Percentiles rank a stretch among this genome's conserved stretches.
These are phyloP conservation scores for Fusarium sp. DNA, from an alignment of 2,329 filamentous ascomycete species.

Conservation along the genomic window DNA sequence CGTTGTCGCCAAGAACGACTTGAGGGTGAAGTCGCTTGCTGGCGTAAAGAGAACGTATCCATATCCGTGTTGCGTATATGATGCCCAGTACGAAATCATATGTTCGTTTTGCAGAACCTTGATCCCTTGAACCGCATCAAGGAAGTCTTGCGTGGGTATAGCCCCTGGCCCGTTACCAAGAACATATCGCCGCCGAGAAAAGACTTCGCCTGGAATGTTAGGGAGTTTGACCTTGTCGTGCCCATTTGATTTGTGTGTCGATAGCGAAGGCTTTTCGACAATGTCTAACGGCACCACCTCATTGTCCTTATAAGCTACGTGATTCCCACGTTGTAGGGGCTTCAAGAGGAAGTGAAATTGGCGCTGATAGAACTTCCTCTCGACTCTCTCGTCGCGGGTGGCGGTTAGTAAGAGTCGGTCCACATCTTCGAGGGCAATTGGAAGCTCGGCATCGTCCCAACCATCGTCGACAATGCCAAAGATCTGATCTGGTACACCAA, in stretches of 20 bases:
- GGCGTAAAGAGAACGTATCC: constrained; percentile 77
- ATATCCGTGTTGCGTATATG: constrained; percentile 72
- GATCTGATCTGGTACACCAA: constrained; percentile 78
- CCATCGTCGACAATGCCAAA: constrained; percentile 80
- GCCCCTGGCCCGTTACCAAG: constrained; percentile 59
- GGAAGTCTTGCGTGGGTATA: constrained; percentile 65
- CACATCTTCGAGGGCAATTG: constrained; percentile 74
- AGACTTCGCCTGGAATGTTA: constrained; percentile 66
- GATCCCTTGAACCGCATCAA: constrained; percentile 69
- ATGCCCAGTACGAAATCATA: constrained; percentile 76
- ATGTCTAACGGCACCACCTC: constrained; percentile 78
- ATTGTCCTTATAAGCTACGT: constrained; percentile 72
- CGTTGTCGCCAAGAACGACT: constrained; percentile 73
- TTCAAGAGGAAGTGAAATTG: constrained; percentile 79
- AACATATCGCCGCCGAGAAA: constrained; percentile 68
- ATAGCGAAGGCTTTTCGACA: constrained; percentile 66
- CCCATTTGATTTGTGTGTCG: constrained; percentile 51
- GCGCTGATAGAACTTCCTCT: constrained; percentile 75
- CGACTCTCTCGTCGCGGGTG: constrained; percentile 70
- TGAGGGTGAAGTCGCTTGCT: constrained; percentile 73
- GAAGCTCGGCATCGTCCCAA: constrained; percentile 81
- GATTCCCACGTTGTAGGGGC: constrained; percentile 69
- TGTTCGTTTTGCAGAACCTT: constrained; percentile 73
- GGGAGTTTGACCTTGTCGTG: constrained; percentile 73
- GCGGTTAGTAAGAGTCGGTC: constrained; percentile 71